Evolutionary conservation across 805 yeast genomes (phyloP).

Genomic region (Myxozyma kluyveri): DNA sequence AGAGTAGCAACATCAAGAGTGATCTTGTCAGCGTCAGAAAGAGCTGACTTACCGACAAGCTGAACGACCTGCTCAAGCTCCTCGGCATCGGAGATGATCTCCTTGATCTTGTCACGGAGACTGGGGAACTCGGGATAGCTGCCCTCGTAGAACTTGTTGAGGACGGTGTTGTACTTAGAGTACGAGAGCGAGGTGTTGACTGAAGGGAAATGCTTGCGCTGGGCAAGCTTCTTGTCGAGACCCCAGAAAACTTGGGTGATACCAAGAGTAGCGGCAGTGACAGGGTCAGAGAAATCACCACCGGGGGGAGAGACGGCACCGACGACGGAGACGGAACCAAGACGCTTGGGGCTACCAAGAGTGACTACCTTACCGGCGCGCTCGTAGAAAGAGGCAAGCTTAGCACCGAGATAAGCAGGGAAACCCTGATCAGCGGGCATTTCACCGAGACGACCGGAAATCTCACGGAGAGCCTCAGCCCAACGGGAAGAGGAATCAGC

Average conservation of each 20-base stretch:
- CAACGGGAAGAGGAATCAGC: slow-evolving; percentile 99
- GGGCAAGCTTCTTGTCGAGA: slow-evolving; percentile 96
- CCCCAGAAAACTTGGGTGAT: slow-evolving; percentile 99
- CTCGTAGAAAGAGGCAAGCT: slow-evolving; percentile 97
- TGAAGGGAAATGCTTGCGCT: slow-evolving; percentile 99
- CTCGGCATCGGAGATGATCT: slow-evolving; percentile 93
- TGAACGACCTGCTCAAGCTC: slow-evolving; percentile 99
- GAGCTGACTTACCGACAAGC: slow-evolving; percentile 96
- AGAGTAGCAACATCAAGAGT: slow-evolving; percentile 87
- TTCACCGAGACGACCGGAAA: slow-evolving; percentile 99
- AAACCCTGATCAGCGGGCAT: slow-evolving; percentile 99
- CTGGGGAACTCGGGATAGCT: slow-evolving; percentile 88
- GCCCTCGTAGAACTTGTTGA: slow-evolving; percentile 78
- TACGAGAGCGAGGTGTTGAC: slow-evolving; percentile 94
- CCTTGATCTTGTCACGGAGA: slow-evolving; percentile 88
- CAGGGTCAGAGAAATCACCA: slow-evolving; percentile 99
- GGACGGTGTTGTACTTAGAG: slow-evolving; percentile 89
- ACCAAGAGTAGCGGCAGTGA: slow-evolving; percentile 96
- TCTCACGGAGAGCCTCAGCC: slow-evolving; percentile 99
- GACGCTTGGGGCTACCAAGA: slow-evolving; percentile 92
- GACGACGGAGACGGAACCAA: slow-evolving; percentile 97
- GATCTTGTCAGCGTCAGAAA: slow-evolving; percentile 94
- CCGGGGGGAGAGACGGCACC: slow-evolving; percentile 99
- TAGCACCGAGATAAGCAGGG: slow-evolving; percentile 99
- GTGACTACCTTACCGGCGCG: slow-evolving; percentile 98